These are phyloP conservation scores for Asterophora lycoperdoides DNA, from an alignment of 768 basidiomycete species.

Conservation along the genomic window DNA sequence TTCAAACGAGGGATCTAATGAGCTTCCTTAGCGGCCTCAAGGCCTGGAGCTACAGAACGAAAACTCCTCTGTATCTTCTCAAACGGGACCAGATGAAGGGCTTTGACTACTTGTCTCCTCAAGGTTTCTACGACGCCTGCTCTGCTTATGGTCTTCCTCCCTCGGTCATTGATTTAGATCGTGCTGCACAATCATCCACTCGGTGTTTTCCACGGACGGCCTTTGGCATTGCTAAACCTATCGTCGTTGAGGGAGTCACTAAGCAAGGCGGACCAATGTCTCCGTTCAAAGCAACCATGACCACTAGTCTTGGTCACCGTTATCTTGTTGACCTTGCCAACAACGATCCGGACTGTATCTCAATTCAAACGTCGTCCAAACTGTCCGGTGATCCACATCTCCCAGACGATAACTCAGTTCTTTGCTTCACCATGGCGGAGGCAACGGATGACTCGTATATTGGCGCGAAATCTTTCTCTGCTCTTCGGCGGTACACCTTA, in stretches of 20 bases:
- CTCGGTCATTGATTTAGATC: neutral
- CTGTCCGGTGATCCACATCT: constrained; percentile 13
- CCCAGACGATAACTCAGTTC: constrained; percentile 2
- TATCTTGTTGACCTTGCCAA: constrained; percentile 13
- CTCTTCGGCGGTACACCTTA: constrained; percentile 5
- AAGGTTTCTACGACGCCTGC: constrained; percentile 7
- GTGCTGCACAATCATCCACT: neutral
- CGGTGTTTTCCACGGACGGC: constrained; percentile 12
- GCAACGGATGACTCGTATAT: constrained; percentile 22
- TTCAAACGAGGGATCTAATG: constrained; percentile 6
- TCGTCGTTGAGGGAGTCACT: constrained; percentile 19
- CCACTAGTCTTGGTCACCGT: constrained; percentile 16
- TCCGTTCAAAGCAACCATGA: constrained; percentile 21
- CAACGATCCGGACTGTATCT: constrained; percentile 6
- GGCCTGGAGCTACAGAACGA: constrained; percentile 1
- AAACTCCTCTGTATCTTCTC: constrained; percentile 1
- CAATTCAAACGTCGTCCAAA: neutral
- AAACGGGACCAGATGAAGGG: constrained; percentile 6
- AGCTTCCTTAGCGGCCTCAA: constrained; percentile 4
- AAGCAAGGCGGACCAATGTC: constrained; percentile 24
- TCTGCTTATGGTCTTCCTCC: constrained; percentile 1
- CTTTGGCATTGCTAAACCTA: constrained; percentile 15
- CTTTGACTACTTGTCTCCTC: constrained; percentile 3
- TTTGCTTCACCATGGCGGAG: constrained; percentile 20
- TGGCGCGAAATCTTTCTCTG: constrained; percentile 5